These are phyloP conservation scores for Tuber borchii DNA, from an alignment of 495 filamentous ascomycete species.

Conservation along the genomic window DNA sequence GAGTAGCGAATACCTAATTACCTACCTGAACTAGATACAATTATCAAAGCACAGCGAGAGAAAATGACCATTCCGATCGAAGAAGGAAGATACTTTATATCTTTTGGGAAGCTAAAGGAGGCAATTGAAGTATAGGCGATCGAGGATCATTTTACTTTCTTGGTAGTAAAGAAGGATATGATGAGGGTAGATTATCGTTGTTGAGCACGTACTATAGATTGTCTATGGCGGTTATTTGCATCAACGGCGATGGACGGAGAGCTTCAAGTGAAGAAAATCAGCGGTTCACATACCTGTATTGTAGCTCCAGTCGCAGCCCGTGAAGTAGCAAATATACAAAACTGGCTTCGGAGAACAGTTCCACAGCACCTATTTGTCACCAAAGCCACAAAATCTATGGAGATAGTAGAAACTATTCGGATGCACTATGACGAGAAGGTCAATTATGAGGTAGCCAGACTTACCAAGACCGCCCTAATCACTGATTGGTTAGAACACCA, in stretches of 20 bases:
- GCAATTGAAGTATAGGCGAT: slow-evolving; percentile 4
- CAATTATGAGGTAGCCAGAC: slow-evolving; percentile 23
- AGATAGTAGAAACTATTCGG: slow-evolving; percentile 22
- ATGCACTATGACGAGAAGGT: slow-evolving; percentile 23
- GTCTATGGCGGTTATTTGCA: too few species aligned
- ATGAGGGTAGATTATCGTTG: background rate
- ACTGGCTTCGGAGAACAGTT: slow-evolving; percentile 23
- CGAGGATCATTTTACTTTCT: slow-evolving; percentile 2
- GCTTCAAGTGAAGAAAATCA: slow-evolving; percentile 4
- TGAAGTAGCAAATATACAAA: slow-evolving; percentile 28
- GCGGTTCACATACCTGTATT: slow-evolving; percentile 7
- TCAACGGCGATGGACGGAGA: background rate
- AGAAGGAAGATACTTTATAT: background rate
- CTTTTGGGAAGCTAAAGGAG: background rate
- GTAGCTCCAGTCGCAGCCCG: slow-evolving; percentile 12
- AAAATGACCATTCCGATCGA: background rate
- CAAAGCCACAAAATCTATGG: slow-evolving; percentile 22
- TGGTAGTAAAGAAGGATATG: background rate
- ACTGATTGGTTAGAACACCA: background rate
- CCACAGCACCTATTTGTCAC: slow-evolving; percentile 27
- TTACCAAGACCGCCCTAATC: slow-evolving; percentile 12
- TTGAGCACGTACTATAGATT: too few species aligned
- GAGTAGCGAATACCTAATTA: too few species aligned
- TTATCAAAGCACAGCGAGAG: too few species aligned
- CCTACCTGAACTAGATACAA: too few species aligned